These are phyloP conservation scores for Mortierella sp. DNA, from an alignment of 371 early-diverging fungal genomes.

Conservation along the genomic window DNA sequence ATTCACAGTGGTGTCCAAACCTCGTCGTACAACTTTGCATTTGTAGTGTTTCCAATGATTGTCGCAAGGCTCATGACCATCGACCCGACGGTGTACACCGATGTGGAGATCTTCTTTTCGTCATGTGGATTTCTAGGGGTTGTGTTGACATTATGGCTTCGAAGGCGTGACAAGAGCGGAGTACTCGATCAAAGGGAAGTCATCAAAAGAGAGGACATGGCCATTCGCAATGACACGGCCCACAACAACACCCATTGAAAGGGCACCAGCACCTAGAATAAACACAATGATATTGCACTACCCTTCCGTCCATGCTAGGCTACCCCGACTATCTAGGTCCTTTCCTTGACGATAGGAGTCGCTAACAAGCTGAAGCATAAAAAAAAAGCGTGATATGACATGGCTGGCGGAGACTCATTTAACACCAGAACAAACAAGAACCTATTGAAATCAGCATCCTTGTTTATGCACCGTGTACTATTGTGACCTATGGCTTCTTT, in stretches of 20 bases:
- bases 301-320: not conserved
- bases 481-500: too few relatives aligned
- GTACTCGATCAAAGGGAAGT: slow-evolving; percentile 36
- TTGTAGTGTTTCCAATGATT: slow-evolving; percentile 60
- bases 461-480: too few relatives aligned
- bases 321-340: not conserved
- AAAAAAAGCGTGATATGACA: too few relatives aligned
- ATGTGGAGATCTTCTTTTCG: slow-evolving; percentile 42
- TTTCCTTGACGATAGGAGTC: too few relatives aligned
- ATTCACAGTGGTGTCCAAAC: slow-evolving; percentile 36
- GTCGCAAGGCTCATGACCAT: slow-evolving; percentile 53
- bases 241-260: not conserved
- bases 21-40: slow-evolving; percentile 56
- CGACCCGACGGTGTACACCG: slow-evolving; percentile 38
- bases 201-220: slow-evolving; percentile 8
- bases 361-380: too few relatives aligned
- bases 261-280: too few relatives aligned
- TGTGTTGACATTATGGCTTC: slow-evolving; percentile 24
- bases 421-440: too few relatives aligned
- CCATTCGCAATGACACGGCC: not conserved
- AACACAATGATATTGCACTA: not conserved
- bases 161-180: slow-evolving; percentile 24
- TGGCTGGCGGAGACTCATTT: too few relatives aligned
- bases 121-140: slow-evolving; percentile 37
- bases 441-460: too few relatives aligned